Base-by-base conservation (phyloP, 768 basidiomycete species). In the Termitomyces sp. region DNA sequence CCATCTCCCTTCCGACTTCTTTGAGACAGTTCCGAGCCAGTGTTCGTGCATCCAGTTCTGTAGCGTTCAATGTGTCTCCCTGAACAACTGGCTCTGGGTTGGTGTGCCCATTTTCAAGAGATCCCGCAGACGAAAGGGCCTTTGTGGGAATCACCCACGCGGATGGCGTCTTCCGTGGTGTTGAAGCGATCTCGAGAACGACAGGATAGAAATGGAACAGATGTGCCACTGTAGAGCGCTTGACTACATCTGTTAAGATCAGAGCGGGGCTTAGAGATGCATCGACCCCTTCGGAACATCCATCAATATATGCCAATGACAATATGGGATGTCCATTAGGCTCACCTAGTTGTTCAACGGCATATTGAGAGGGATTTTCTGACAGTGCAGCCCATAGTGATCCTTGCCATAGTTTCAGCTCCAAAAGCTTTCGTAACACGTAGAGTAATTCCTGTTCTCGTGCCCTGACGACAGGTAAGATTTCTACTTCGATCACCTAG, bases 381-480 rank as follows among this genome's bases (percentile, higher is more conserved):
- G 89, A 88, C 7, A 86, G 64, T 0, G 88, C 85, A 0, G 89
- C 88, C 86, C 87, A 90, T 7, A 94, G 68, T 2, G 85, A 84
- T 2, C 89, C 89, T 12, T 84, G 75, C 83, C 84, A 89, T 10
- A 97, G 70, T n/a, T 77, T 76, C 20, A 94, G 72, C 33, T 80
- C 78, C 12, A 83, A 73, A n/a, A 98, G 72, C 57, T 91, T 90
- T 39, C 82, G 82, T 12, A 98, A 71, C 25, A 94, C 80, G 64
- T 94, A 96, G 1, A 95, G 66, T 13, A 98, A 65, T 62, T 98
- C 96, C 61, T 96, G 93, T 68, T 98, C 94, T 23, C 92, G 80
- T 0, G 84, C 82, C 52, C 94, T 94, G 39, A 0, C 31, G 20
- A 33, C 43, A 54, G 36, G 41, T 41, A 22, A 49, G 29, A 40